Conservation (phyloP, 257 asterid species). For the Agastache rugosa region DNA sequence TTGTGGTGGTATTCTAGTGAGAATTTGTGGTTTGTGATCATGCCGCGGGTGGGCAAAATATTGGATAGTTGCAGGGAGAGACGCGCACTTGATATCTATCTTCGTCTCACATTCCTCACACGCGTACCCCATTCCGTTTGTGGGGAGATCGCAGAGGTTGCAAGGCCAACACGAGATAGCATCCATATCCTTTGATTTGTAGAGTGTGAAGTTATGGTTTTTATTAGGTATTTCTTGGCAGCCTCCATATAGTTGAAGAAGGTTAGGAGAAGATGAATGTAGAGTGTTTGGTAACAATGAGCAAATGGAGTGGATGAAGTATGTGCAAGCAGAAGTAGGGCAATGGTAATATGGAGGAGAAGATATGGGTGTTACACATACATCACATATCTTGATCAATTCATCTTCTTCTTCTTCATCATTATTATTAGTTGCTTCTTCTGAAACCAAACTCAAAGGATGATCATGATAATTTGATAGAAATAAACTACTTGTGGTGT, state of each 20-base stretch:
- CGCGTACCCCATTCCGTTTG: conserved; percentile 2
- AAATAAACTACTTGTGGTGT: neutral
- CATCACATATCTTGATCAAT: neutral
- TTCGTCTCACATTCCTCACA: neutral
- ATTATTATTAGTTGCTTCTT: neutral
- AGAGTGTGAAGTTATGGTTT: neutral
- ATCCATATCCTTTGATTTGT: neutral
- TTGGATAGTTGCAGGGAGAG: neutral
- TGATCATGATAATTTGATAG: neutral
- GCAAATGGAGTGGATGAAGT: conserved; percentile 19
- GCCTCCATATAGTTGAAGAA: neutral
- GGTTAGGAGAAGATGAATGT: neutral
- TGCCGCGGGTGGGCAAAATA: neutral
- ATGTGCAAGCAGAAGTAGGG: neutral
- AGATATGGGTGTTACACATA: conserved; percentile 12
- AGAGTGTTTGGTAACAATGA: neutral
- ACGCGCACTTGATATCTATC: conserved; percentile 21
- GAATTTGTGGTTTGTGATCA: neutral
- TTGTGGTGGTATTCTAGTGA: neutral
- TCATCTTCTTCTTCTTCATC: neutral
- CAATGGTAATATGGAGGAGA: conserved; percentile 26
- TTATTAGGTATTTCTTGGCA: neutral
- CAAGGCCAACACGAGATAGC: rapidly evolving
- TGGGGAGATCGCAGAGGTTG: rapidly evolving
- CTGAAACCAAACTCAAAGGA: conserved; percentile 17